Conservation (phyloP, 2,329 filamentous ascomycete species). For the Alternaria ventricosa region DNA sequence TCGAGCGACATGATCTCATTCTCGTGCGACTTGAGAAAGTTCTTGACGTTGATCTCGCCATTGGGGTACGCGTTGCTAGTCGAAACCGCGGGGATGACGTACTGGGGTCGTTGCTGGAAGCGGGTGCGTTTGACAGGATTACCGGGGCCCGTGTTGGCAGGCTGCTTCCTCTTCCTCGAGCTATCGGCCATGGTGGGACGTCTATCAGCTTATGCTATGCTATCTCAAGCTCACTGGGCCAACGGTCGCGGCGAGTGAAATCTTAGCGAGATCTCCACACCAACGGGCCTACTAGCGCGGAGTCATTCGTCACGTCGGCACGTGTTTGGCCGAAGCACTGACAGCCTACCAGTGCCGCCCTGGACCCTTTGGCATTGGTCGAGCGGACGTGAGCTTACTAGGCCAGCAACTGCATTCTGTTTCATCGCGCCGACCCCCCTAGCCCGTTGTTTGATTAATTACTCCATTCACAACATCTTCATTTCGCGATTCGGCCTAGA, state of each 20-base stretch:
- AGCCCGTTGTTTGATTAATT: constrained; percentile 10
- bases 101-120: constrained; percentile 33
- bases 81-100: constrained; percentile 37
- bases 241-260: constrained; percentile 12
- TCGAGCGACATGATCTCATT: constrained; percentile 90
- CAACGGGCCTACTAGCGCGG: constrained; percentile 9
- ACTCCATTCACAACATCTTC: constrained; percentile 17
- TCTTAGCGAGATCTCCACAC: constrained; percentile 14
- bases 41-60: constrained; percentile 83
- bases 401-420: constrained; percentile 12
- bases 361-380: constrained; percentile 6
- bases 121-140: constrained; percentile 30
- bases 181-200: constrained; percentile 21
- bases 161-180: constrained; percentile 33
- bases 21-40: constrained; percentile 83
- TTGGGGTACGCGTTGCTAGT: constrained; percentile 62
- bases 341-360: constrained; percentile 1
- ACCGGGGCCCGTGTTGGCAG: constrained; percentile 12
- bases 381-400: neutral
- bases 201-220: neutral
- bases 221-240: constrained; percentile 1
- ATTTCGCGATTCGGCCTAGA: constrained; percentile 17
- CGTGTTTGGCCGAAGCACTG: constrained; percentile 9
- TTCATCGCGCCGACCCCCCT: constrained; percentile 14
- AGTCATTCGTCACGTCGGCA: constrained; percentile 15